A percentile compares a stretch with the other conserved stretches of the same genome.
phyloP scores from a whole-genome alignment of 495 filamentous ascomycete species.

The Xylaria curta region DNA sequence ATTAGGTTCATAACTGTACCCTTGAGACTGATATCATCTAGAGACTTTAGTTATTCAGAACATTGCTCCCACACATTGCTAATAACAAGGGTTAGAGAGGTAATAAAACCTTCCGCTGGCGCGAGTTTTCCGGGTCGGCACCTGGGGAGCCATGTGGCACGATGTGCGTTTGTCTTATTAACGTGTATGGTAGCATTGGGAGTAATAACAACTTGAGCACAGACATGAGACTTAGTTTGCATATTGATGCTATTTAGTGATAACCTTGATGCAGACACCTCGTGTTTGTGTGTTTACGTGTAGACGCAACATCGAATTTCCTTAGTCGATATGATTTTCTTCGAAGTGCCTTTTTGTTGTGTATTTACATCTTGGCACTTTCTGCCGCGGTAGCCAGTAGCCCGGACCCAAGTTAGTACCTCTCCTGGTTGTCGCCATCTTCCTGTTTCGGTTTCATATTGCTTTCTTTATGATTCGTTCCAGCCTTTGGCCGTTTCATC shows the following conservation, averaged over 20 bases:
- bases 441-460: not conserved
- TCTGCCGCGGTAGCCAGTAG: not conserved
- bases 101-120: not conserved
- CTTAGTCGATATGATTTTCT: not conserved
- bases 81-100: not conserved
- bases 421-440: not conserved
- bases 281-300: not conserved
- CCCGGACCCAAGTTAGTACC: not conserved
- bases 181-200: not conserved
- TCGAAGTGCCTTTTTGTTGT: too few relatives aligned
- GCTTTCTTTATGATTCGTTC: slow-evolving; percentile 5
- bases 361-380: not conserved
- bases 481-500: not conserved
- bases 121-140: slow-evolving; percentile 14
- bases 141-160: slow-evolving; percentile 22
- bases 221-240: not conserved
- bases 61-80: not conserved
- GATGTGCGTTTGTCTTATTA: slow-evolving; percentile 1
- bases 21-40: not conserved
- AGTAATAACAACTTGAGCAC: not conserved
- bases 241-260: not conserved
- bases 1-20: not conserved
- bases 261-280: not conserved
- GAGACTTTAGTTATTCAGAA: not conserved
- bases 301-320: not conserved